Conservation (phyloP, 345 rosid species). For the Sonneratia caseolaris region DNA sequence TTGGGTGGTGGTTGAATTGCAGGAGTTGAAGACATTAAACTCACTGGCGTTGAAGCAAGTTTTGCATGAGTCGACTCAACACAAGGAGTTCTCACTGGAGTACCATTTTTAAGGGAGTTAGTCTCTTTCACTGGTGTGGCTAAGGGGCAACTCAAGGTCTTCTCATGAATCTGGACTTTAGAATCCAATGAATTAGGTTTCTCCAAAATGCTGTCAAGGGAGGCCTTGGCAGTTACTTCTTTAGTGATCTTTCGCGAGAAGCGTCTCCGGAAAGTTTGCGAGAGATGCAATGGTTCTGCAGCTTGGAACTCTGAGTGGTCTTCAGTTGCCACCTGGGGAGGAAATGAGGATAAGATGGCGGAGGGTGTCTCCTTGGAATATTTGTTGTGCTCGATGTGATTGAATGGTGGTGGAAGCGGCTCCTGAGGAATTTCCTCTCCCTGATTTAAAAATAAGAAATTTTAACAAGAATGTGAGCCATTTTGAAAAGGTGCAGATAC, state of each 20-base stretch:
- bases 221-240: not conserved
- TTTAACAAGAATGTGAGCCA: constrained; percentile 2
- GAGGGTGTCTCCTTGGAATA: constrained; percentile 4
- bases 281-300: constrained; percentile 32
- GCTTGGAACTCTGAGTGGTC: constrained; percentile 17
- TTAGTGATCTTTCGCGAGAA: constrained; percentile 24
- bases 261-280: constrained; percentile 29
- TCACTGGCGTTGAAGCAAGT: constrained; percentile 44
- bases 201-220: constrained; percentile 11
- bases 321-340: constrained; percentile 9
- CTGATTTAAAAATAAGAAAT: constrained; percentile 23
- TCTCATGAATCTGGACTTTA: not conserved
- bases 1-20: constrained; percentile 22
- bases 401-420: constrained; percentile 63
- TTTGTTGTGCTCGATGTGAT: constrained; percentile 15
- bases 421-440: constrained; percentile 72
- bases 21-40: constrained; percentile 39
- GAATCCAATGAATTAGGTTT: constrained; percentile 12
- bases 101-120: constrained; percentile 2
- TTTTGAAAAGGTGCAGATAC: not conserved
- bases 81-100: constrained; percentile 20
- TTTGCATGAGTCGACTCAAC: constrained; percentile 53
- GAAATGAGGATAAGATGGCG: constrained; percentile 11
- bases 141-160: constrained; percentile 8
- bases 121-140: constrained; percentile 37